Percentiles rank a stretch among this genome's conserved stretches.
phyloP scores from a whole-genome alignment of 352 stramenopile species.

The Aphanomyces invadans region DNA sequence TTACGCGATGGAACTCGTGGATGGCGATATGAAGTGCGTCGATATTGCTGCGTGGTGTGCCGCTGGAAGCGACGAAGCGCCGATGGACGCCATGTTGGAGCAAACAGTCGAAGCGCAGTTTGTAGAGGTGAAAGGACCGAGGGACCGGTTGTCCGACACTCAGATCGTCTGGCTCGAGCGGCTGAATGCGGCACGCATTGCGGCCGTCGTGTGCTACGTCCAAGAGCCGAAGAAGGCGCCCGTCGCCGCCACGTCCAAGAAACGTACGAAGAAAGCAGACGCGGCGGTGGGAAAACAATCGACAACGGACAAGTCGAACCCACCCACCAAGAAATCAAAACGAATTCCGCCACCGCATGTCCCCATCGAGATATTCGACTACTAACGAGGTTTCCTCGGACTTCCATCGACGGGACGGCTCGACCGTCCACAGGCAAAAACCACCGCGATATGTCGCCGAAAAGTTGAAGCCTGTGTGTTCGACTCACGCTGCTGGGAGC shows the following conservation, averaged over 20 bases:
- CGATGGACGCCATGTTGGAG: slow-evolving; percentile 1
- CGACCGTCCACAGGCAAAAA: too few species aligned
- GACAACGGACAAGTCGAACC: too few species aligned
- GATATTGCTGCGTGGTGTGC: neutral
- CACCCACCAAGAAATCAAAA: neutral
- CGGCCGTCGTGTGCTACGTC: slow-evolving; percentile 35
- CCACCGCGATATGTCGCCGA: too few species aligned
- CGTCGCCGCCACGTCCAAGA: neutral
- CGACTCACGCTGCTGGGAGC: too few species aligned
- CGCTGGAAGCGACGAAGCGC: slow-evolving; percentile 21
- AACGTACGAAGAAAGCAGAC: slow-evolving; percentile 1
- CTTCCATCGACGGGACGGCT: too few species aligned
- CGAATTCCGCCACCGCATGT: neutral
- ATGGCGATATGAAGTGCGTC: neutral
- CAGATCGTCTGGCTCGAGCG: slow-evolving; percentile 72
- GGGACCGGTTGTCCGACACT: slow-evolving; percentile 75
- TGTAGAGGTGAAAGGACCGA: slow-evolving; percentile 82
- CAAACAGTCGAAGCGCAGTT: slow-evolving; percentile 38
- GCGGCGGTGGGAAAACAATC: too few species aligned
- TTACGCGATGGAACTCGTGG: neutral
- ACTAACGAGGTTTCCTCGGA: too few species aligned
- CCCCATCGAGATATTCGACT: neutral
- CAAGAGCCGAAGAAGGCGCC: slow-evolving; percentile 8
- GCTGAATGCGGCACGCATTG: slow-evolving; percentile 47
- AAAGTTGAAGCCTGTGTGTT: too few species aligned